Evolutionary conservation across 441 rosid species (phyloP).

Genomic region (Populus hybrid): DNA sequence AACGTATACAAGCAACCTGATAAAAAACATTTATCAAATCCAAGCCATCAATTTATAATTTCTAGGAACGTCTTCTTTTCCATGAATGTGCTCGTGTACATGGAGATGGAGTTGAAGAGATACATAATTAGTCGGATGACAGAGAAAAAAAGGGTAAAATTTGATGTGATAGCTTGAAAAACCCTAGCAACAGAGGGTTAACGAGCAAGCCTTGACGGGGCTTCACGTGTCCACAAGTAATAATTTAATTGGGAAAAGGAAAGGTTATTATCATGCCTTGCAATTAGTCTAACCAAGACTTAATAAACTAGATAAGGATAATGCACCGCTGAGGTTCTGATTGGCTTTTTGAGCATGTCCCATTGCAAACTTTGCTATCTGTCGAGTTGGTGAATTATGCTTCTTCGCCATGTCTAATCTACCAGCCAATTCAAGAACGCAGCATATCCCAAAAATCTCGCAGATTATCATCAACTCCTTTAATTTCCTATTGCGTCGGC

Average conservation of each 20-base stretch:
- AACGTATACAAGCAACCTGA: no score
- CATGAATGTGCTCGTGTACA: background rate
- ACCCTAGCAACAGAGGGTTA: slow-evolving; percentile 14
- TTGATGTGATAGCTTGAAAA: slow-evolving; percentile 28
- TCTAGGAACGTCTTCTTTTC: no score
- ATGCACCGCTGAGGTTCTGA: background rate
- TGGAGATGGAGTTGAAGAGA: background rate
- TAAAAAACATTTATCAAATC: no score
- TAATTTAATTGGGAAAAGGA: background rate
- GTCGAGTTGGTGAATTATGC: slow-evolving; percentile 8
- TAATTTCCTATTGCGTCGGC: slow-evolving; percentile 11
- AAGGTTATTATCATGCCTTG: background rate
- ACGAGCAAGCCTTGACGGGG: background rate
- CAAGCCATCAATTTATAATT: no score
- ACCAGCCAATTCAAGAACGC: slow-evolving; percentile 8
- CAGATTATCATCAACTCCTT: slow-evolving; percentile 1
- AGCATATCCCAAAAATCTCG: slow-evolving; percentile 41
- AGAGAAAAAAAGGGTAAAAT: background rate
- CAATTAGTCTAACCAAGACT: background rate
- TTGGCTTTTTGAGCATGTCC: slow-evolving; percentile 5
- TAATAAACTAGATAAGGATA: slow-evolving; percentile 3
- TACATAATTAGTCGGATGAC: background rate
- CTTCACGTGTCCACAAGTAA: background rate
- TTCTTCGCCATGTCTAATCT: slow-evolving; percentile 4
- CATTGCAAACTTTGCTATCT: background rate